A percentile compares a stretch with the other conserved stretches of the same genome.
Conservation (phyloP, 2,329 filamentous ascomycete genomes). For the Fusarium continuum region DNA sequence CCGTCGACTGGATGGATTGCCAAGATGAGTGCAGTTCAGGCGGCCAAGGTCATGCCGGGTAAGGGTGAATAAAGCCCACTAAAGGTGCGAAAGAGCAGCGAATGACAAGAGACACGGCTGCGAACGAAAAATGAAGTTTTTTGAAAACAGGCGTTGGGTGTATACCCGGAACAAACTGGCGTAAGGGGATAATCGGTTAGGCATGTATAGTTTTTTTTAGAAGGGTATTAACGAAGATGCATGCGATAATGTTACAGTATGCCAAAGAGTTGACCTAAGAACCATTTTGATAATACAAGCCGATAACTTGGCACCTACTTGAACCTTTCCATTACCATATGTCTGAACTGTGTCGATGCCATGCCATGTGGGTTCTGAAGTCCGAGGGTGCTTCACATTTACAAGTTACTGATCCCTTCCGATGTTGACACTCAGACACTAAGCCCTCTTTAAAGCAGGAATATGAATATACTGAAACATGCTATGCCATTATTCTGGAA, state of each 20-base stretch:
- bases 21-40: slow-evolving; percentile 97
- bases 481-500: background rate
- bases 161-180: slow-evolving; percentile 36
- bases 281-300: background rate
- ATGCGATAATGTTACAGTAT: background rate
- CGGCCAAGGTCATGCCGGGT: slow-evolving; percentile 81
- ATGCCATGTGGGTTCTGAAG: no score
- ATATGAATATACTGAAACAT: no score
- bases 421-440: no score
- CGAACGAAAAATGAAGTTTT: slow-evolving; percentile 5
- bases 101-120: background rate
- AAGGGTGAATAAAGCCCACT: slow-evolving; percentile 58
- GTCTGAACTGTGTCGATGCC: no score
- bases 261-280: background rate
- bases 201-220: background rate
- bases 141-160: slow-evolving; percentile 37
- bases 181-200: slow-evolving; percentile 6
- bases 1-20: slow-evolving; percentile 89
- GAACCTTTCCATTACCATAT: no score
- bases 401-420: no score
- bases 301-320: background rate
- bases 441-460: no score
- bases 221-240: background rate
- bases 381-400: no score
- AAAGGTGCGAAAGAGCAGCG: background rate